Conservation (phyloP, 306 rosid species). For the Argentina anserina region DNA sequence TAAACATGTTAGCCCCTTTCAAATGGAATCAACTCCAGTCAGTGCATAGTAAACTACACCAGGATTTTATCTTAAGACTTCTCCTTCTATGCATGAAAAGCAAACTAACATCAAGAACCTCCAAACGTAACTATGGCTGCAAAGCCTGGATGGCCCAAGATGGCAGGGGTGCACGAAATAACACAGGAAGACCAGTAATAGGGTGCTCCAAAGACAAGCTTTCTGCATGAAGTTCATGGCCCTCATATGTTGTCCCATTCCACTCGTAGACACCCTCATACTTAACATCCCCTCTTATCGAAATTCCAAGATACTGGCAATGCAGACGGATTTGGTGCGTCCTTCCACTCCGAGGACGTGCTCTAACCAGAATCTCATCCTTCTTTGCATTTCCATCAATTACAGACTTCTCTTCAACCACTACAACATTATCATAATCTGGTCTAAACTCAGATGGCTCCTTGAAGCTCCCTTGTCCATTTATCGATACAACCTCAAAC, state of each 20-base stretch:
- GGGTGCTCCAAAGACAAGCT: slow-evolving; percentile 71
- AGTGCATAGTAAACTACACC: not conserved
- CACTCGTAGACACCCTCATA: slow-evolving; percentile 79
- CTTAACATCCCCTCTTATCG: slow-evolving; percentile 85
- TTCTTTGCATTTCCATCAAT: slow-evolving; percentile 22
- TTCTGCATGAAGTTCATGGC: slow-evolving; percentile 93
- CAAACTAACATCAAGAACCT: not conserved
- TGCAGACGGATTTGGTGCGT: slow-evolving; percentile 94
- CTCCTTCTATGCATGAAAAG: slow-evolving; percentile 1
- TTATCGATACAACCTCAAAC: slow-evolving; percentile 53
- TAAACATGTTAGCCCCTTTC: not conserved
- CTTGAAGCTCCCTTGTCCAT: slow-evolving; percentile 43
- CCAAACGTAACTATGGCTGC: slow-evolving; percentile 18
- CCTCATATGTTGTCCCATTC: slow-evolving; percentile 42
- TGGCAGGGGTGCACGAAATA: slow-evolving; percentile 61
- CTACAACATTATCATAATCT: slow-evolving; percentile 30
- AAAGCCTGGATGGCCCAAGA: slow-evolving; percentile 51
- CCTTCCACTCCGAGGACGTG: slow-evolving; percentile 78
- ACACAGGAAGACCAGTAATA: slow-evolving; percentile 47
- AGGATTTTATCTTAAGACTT: not conserved
- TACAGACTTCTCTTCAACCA: slow-evolving; percentile 52
- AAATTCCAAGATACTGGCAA: slow-evolving; percentile 84
- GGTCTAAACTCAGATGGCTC: slow-evolving; percentile 33
- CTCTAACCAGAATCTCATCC: slow-evolving; percentile 68
- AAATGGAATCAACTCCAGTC: not conserved